Percentiles rank a stretch among this genome's conserved stretches.
Evolutionary conservation across 352 stramenopile species (phyloP).

Genomic region (Globisporangium splendens): DNA sequence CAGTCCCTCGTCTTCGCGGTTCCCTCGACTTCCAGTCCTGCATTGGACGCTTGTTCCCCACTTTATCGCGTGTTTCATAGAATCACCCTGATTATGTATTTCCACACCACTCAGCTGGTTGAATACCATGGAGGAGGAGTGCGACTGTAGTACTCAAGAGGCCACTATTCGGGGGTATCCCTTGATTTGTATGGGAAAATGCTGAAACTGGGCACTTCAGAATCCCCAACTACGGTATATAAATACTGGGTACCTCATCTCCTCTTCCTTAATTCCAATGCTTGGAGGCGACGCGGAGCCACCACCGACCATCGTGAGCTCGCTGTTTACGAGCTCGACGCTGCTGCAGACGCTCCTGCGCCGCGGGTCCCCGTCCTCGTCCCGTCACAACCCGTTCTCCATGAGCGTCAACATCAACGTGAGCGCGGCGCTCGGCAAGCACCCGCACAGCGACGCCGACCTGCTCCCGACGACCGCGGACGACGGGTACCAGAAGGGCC

Average conservation of each 20-base stretch:
- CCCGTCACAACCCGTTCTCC: background rate
- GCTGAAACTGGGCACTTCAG: background rate
- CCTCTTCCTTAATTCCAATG: background rate
- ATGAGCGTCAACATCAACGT: background rate
- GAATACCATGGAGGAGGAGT: conserved; percentile 2
- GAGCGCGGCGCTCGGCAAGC: background rate
- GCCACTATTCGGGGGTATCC: background rate
- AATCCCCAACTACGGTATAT: background rate
- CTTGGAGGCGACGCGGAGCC: background rate
- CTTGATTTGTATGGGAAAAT: no score
- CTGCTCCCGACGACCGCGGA: background rate
- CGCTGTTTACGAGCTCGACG: background rate
- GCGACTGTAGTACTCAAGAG: background rate
- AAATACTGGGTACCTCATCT: background rate
- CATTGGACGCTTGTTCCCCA: no score
- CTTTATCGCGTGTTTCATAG: no score
- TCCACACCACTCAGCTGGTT: background rate
- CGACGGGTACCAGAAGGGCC: conserved; percentile 16
- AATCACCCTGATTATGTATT: background rate
- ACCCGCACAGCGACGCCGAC: background rate
- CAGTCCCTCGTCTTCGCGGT: no score
- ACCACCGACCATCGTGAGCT: background rate
- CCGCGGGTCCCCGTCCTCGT: no score
- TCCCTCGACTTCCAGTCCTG: no score
- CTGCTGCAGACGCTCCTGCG: background rate